Evolutionary conservation across 441 rosid species (phyloP), one percentile per base, ranked within the genome.

Genomic region (Bocquillonia castaneifolia): DNA sequence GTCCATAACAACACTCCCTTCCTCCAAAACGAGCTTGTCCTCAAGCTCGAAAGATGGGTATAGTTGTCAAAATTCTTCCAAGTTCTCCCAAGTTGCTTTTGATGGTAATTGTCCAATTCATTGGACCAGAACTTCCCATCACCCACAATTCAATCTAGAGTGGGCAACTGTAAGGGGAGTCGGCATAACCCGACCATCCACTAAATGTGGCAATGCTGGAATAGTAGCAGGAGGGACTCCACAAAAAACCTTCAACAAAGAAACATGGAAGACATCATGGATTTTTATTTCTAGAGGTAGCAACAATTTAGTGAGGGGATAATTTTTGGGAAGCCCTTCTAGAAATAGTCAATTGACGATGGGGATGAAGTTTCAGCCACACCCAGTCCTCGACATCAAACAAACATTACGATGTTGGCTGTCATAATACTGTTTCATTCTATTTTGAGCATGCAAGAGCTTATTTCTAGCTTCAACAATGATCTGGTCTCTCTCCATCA

Each of bases 11-110:
- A 26, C 17, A 55, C 36, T 9, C 36, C n/a, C 59, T 14, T 26
- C 59, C 36, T 12, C 1, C 36, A 26, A 20, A 55, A 55, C 1
- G 59, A 55, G 59, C 59, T 55, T 55, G 59, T 28, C 59, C 36
- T 55, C 59, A 55, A 55, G 59, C 59, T 26, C n/a, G 31, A 55
- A 55, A 6, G 59, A 26, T 14, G 37, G 59, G 8, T 55, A 55
- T 29, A 55, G 8, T n/a, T 28, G 25, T 14, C 12, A 18, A 17
- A 55, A 55, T 26, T 14, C 5, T 26, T 3, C 15, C 3, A 51
- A 13, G 28, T 55, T 29, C 31, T 55, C 59, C 59, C 59, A 55
- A 55, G 59, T 55, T 8, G 59, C 59, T 2, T 55, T 36, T 14
- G 15, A 14, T 9, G 31, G 8, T 26, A 20, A 9, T 26, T 1